Conservation (phyloP, 257 asterid genomes). For the Solanum dulcamara region DNA sequence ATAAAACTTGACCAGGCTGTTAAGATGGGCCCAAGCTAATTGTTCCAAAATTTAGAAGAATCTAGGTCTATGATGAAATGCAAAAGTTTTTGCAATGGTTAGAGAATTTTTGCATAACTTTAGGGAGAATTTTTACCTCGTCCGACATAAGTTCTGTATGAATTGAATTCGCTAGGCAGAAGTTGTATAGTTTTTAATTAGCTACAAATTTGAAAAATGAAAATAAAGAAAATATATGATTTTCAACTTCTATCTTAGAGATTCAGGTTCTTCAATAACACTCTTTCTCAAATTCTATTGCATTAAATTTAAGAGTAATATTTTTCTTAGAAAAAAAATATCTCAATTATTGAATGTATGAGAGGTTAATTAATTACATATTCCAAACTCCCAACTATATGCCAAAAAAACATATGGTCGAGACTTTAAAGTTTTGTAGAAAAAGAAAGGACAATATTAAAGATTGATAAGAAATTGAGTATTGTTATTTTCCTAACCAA, state of each 20-base stretch:
- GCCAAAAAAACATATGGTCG: not conserved
- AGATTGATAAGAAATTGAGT: not conserved
- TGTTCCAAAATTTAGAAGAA: not conserved
- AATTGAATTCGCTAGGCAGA: no score
- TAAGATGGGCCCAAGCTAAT: not conserved
- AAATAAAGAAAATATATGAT: no score
- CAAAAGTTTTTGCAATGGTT: no score
- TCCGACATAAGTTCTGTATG: not conserved
- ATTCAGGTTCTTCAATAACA: no score
- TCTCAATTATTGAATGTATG: not conserved
- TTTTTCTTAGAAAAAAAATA: no score
- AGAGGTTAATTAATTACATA: not conserved
- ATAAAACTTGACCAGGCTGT: not conserved
- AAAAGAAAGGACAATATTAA: not conserved
- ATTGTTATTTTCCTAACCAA: not conserved
- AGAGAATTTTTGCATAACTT: not conserved
- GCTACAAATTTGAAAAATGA: not conserved
- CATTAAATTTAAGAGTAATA: not conserved
- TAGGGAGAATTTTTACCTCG: not conserved
- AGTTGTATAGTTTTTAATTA: not conserved
- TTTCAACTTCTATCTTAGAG: no score
- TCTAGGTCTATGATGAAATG: not conserved
- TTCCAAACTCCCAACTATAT: not conserved
- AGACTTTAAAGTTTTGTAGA: not conserved
- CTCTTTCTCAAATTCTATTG: no score